These are phyloP conservation scores for Nidula microcarpa DNA, from an alignment of 768 basidiomycete species.

Conservation along the genomic window DNA sequence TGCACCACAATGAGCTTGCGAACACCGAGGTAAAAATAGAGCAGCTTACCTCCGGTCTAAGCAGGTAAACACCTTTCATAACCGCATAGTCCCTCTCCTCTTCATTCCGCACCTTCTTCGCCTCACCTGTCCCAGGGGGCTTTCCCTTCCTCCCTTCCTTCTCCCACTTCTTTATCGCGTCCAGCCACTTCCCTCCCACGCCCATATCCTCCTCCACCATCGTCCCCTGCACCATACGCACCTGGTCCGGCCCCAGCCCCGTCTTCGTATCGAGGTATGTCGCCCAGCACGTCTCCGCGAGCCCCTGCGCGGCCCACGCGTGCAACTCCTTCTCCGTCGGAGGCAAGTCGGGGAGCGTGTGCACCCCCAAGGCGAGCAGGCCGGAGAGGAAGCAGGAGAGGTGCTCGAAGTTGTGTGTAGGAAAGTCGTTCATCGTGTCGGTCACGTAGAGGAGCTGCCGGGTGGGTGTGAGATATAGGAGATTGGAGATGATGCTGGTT, in stretches of 20 bases:
- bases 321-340: slow-evolving; percentile 39
- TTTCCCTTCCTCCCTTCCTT: slow-evolving; percentile 22
- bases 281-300: slow-evolving; percentile 60
- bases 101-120: slow-evolving; percentile 9
- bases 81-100: slow-evolving; percentile 35
- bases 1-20: slow-evolving; percentile 12
- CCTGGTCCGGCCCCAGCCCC: slow-evolving; percentile 61
- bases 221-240: slow-evolving; percentile 24
- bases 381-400: slow-evolving; percentile 65
- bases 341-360: slow-evolving; percentile 31
- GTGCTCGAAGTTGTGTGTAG: slow-evolving; percentile 52
- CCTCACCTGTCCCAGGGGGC: slow-evolving; percentile 16
- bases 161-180: slow-evolving; percentile 40
- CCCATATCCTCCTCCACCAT: slow-evolving; percentile 3
- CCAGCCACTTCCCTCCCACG: slow-evolving; percentile 29
- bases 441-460: slow-evolving; percentile 59
- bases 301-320: slow-evolving; percentile 57
- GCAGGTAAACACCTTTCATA: slow-evolving; percentile 28
- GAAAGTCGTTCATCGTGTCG: slow-evolving; percentile 28
- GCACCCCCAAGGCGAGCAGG: slow-evolving; percentile 54
- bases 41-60: slow-evolving; percentile 47
- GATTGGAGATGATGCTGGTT: slow-evolving; percentile 45
- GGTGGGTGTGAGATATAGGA: slow-evolving; percentile 49
- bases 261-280: slow-evolving; percentile 62
- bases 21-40: neutral